Percentiles rank a stretch among this genome's conserved stretches.
These are phyloP conservation scores for Coniophora puteana DNA, from an alignment of 1,284 basidiomycete species.

Conservation along the genomic window DNA sequence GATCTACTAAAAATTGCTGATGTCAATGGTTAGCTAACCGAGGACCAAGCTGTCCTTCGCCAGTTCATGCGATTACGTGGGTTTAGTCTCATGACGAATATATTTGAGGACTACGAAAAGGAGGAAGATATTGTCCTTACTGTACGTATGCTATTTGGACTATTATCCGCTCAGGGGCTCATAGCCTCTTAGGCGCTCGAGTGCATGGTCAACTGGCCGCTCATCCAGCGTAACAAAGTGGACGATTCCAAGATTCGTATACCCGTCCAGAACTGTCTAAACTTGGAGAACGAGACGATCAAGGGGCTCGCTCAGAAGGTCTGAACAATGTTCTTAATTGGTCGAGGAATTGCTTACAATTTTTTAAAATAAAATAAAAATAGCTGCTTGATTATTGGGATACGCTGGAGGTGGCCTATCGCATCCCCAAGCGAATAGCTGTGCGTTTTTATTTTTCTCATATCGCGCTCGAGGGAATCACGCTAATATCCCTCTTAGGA, in stretches of 20 bases:
- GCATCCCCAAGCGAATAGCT: constrained; percentile 73
- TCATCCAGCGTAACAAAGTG: constrained; percentile 90
- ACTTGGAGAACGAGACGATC: constrained; percentile 55
- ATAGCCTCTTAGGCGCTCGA: constrained; percentile 56
- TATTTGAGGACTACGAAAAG: constrained; percentile 76
- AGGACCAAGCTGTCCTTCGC: constrained; percentile 75
- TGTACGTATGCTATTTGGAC: constrained; percentile 48
- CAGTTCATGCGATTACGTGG: constrained; percentile 93
- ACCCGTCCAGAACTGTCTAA: constrained; percentile 54
- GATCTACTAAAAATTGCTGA: background rate
- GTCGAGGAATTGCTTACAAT: background rate
- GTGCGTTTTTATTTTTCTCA: constrained; percentile 23
- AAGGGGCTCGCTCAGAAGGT: constrained; percentile 60
- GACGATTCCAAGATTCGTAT: constrained; percentile 81
- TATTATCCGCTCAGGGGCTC: constrained; percentile 1
- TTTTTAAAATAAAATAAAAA: constrained; percentile 3
- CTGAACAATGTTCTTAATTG: constrained; percentile 10
- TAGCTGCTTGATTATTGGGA: constrained; percentile 76
- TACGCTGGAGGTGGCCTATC: constrained; percentile 71
- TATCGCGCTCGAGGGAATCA: background rate
- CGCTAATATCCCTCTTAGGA: constrained; percentile 15
- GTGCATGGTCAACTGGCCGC: constrained; percentile 78
- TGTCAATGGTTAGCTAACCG: constrained; percentile 63
- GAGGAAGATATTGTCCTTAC: constrained; percentile 73
- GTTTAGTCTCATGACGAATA: constrained; percentile 88